These are phyloP conservation scores for Amorphotheca resinae DNA, from an alignment of 495 filamentous ascomycete species.

Conservation along the genomic window DNA sequence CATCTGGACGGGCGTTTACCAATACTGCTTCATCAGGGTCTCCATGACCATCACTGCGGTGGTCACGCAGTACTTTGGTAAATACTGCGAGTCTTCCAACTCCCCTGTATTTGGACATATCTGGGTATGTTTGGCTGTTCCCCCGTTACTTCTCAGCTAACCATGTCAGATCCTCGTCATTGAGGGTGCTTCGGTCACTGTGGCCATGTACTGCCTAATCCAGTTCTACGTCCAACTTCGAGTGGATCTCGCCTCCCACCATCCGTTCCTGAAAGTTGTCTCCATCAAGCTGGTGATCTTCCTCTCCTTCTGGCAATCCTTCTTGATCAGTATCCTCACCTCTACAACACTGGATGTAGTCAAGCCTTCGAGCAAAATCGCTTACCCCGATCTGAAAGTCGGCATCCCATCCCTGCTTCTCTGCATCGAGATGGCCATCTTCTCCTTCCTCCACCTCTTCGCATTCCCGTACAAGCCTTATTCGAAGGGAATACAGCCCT, in stretches of 20 bases:
- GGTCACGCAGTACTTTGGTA: constrained; percentile 49
- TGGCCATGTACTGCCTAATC: constrained; percentile 88
- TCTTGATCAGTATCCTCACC: constrained; percentile 56
- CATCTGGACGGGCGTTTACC: constrained; percentile 76
- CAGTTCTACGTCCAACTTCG: constrained; percentile 78
- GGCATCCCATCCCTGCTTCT: constrained; percentile 69
- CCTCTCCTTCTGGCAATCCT: constrained; percentile 84
- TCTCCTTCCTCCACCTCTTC: constrained; percentile 67
- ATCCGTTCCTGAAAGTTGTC: constrained; percentile 69
- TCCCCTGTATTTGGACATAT: constrained; percentile 70
- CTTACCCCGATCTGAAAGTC: constrained; percentile 63
- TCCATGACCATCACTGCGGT: constrained; percentile 73
- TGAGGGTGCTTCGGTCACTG: constrained; percentile 58
- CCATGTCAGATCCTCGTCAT: constrained; percentile 47
- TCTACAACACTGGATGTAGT: constrained; percentile 45
- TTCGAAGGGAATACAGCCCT: constrained; percentile 25
- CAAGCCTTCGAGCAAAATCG: constrained; percentile 45
- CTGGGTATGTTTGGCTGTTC: constrained; percentile 47
- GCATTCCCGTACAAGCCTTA: constrained; percentile 73
- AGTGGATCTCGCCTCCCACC: constrained; percentile 51
- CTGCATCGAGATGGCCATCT: constrained; percentile 81
- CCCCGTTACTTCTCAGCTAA: constrained; percentile 1
- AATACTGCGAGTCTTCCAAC: constrained; percentile 70
- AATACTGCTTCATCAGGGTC: constrained; percentile 84
- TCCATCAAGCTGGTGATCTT: constrained; percentile 94